Conservation (phyloP, 1,139 yeast genomes). For the Saccharomyces hybrid region DNA sequence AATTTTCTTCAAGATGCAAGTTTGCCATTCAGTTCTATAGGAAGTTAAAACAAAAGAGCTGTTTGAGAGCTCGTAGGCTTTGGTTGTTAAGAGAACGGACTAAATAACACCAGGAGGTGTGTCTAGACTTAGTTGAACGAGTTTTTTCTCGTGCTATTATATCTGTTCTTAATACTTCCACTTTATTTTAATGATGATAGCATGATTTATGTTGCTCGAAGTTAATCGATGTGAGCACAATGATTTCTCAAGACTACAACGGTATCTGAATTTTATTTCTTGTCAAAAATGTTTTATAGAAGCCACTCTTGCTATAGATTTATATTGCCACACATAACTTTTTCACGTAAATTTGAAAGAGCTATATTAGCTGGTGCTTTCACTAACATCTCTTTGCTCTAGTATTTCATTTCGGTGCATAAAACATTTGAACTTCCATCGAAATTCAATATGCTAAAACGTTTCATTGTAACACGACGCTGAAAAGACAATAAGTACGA, state of each 20-base stretch:
- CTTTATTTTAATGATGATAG: slow-evolving; percentile 38
- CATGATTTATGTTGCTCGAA: slow-evolving; percentile 43
- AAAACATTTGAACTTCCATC: background rate
- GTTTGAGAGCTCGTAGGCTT: background rate
- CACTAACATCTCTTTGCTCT: background rate
- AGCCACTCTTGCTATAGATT: background rate
- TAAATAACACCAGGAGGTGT: background rate
- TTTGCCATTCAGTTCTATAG: too few species aligned
- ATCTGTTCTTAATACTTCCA: slow-evolving; percentile 2
- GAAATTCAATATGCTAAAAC: background rate
- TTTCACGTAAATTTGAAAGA: background rate
- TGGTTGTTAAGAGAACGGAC: background rate
- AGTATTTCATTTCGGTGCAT: background rate
- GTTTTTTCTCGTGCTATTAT: background rate
- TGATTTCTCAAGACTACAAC: slow-evolving; percentile 96
- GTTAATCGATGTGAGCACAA: slow-evolving; percentile 58
- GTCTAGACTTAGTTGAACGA: background rate
- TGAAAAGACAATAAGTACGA: background rate
- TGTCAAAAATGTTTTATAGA: background rate
- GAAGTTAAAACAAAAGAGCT: background rate
- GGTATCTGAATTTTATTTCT: slow-evolving; percentile 70
- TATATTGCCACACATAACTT: background rate
- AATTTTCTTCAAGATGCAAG: background rate
- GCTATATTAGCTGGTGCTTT: background rate
- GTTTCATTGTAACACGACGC: background rate